These are phyloP conservation scores for Pseudogymnoascus sp. DNA, from an alignment of 2,329 filamentous ascomycete genomes.

Conservation along the genomic window DNA sequence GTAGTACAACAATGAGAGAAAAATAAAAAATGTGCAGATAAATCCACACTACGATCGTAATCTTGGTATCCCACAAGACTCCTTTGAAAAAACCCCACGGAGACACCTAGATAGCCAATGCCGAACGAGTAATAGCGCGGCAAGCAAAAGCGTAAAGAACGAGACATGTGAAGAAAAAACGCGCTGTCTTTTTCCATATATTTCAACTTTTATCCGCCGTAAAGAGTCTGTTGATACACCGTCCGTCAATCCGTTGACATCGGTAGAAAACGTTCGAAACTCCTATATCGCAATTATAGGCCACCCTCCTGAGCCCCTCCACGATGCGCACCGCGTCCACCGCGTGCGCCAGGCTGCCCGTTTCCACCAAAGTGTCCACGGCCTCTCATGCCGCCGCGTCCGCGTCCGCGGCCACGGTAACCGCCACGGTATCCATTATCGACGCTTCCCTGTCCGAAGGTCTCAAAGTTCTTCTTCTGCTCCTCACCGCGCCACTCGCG, in stretches of 20 bases:
- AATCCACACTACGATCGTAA: conserved; percentile 12
- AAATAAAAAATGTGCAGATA: conserved; percentile 17
- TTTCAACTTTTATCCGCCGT: conserved; percentile 1
- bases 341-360: conserved; percentile 17
- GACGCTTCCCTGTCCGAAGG: conserved; percentile 92
- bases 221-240: conserved; percentile 9
- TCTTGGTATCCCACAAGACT: conserved; percentile 5
- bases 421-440: conserved; percentile 70
- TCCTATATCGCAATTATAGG: conserved; percentile 17
- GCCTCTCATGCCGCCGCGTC: conserved; percentile 42
- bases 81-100: conserved; percentile 2
- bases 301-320: conserved; percentile 13
- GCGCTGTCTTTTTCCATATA: conserved; percentile 9
- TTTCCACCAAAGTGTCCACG: conserved; percentile 20
- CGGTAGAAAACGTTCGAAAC: not conserved
- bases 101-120: not conserved
- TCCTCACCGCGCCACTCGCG: conserved; percentile 88
- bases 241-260: not conserved
- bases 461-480: conserved; percentile 93
- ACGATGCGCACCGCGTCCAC: conserved; percentile 25
- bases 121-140: not conserved
- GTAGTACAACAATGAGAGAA: conserved; percentile 19
- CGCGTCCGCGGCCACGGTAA: conserved; percentile 72
- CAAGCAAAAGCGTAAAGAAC: conserved; percentile 4
- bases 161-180: conserved; percentile 7